Evolutionary conservation across 1,139 yeast genomes (phyloP).

Genomic region (Schizosaccharomyces versatilis): DNA sequence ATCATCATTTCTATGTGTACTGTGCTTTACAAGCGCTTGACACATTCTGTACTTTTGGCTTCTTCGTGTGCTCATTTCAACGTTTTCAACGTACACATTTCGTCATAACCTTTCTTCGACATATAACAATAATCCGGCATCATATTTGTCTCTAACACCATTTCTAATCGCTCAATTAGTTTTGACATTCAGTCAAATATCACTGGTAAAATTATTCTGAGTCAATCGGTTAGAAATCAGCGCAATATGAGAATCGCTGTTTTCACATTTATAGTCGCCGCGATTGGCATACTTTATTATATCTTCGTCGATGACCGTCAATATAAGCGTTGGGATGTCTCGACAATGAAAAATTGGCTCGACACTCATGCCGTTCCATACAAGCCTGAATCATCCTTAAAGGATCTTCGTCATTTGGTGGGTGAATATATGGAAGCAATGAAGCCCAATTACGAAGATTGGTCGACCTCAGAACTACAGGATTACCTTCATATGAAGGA

Average conservation of each 20-base stretch:
- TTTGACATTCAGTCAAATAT: neutral
- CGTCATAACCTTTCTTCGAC: too few relatives aligned
- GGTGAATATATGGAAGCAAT: neutral
- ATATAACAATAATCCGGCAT: neutral
- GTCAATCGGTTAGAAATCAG: neutral
- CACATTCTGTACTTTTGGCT: too few relatives aligned
- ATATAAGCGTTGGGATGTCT: neutral
- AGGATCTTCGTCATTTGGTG: neutral
- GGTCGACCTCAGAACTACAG: neutral
- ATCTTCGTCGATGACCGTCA: neutral
- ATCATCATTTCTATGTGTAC: too few relatives aligned
- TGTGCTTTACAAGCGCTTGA: too few relatives aligned
- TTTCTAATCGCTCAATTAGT: neutral
- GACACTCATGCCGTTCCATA: neutral
- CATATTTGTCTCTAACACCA: neutral
- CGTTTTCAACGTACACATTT: too few relatives aligned
- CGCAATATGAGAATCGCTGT: too few relatives aligned
- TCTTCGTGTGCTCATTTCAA: too few relatives aligned
- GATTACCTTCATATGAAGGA: neutral
- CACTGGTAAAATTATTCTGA: neutral
- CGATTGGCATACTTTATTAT: neutral
- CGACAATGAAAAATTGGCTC: neutral
- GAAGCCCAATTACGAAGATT: neutral
- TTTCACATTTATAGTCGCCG: neutral
- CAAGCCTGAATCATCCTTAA: neutral